Base-by-base conservation (phyloP, 805 yeast genomes). In the Tetrapisispora fleetii region DNA sequence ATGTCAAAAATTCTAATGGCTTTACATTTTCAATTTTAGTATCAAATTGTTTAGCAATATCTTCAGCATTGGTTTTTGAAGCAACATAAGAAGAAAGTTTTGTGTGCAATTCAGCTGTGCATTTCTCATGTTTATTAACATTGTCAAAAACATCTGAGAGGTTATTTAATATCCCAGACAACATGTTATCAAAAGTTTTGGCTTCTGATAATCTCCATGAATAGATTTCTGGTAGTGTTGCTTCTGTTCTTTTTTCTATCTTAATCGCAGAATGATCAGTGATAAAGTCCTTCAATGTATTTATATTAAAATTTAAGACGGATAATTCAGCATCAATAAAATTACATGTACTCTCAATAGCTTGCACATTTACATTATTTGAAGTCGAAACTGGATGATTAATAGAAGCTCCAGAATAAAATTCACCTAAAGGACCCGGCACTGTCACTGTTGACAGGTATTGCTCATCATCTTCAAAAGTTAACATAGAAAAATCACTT, bases 191-290 rank as follows among this genome's bases (percentile, higher is more conserved):
- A 7, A 67, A 39, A 4, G 44, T 46, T 0, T 30, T 17, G 7
- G 57, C 54, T 47, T 70, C 73, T 14, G 60, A 46, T 19, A 71
- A 48, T 55, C 73, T 67, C 76, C 76, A 71, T 10, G 69, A 64
- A 39, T 65, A 60, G 16, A 60, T 49, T 43, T 58, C 52, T 16
- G 57, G 54, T 1, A 69, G 35, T 0, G 71, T 58, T 2, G 41
- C 49, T 7, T 51, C 54, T 1, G 69, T 57, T 42, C 71, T 67
- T 3, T 47, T 27, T 8, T 37, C 48, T 7, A 65, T 53, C 8
- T 59, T 48, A 11, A 49, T 37, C 3, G 55, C 53, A 21, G 62
- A 43, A 44, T 71, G 73, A 42, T 69, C 71, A n/a, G 50, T 44
- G n/a, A 71, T 50, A 39, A 68, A 65, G 0, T 28, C 37, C 6